phyloP scores from a whole-genome alignment of 805 yeast genomes.

The Saccharomycopsis sp. region DNA sequence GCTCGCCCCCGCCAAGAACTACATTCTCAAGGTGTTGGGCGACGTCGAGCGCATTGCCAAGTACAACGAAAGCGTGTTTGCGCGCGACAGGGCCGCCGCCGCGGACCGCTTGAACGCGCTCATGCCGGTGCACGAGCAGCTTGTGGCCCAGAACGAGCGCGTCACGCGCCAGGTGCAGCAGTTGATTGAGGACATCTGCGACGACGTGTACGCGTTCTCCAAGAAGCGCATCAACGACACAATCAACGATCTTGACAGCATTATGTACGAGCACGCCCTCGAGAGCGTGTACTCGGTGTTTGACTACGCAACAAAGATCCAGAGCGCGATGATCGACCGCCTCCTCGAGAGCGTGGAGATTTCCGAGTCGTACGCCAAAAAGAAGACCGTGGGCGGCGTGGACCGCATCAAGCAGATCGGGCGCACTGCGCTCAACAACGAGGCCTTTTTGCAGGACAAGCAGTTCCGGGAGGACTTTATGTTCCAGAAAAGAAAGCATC shows the following conservation, averaged over 20 bases:
- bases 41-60: constrained; percentile 60
- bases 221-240: constrained; percentile 45
- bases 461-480: constrained; percentile 66
- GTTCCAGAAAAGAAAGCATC: constrained; percentile 73
- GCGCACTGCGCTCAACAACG: constrained; percentile 53
- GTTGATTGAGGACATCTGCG: constrained; percentile 54
- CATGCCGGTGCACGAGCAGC: constrained; percentile 56
- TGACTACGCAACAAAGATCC: constrained; percentile 64
- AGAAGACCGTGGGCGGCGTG: constrained; percentile 53
- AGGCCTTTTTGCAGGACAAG: constrained; percentile 45
- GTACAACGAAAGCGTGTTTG: constrained; percentile 52
- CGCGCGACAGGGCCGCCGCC: constrained; percentile 42
- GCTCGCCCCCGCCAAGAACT: constrained; percentile 88
- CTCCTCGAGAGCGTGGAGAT: constrained; percentile 55
- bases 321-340: constrained; percentile 56
- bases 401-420: constrained; percentile 59
- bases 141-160: constrained; percentile 43
- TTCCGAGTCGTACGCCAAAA: constrained; percentile 67
- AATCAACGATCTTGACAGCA: constrained; percentile 37
- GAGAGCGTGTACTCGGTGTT: constrained; percentile 57
- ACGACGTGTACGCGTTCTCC: constrained; percentile 54
- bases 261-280: constrained; percentile 45
- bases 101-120: constrained; percentile 46
- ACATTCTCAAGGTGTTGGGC: constrained; percentile 55
- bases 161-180: constrained; percentile 55